A percentile compares a stretch with the other conserved stretches of the same genome.
These are phyloP conservation scores for Yarrowia divulgata DNA, from an alignment of 805 yeast genomes.

Conservation along the genomic window DNA sequence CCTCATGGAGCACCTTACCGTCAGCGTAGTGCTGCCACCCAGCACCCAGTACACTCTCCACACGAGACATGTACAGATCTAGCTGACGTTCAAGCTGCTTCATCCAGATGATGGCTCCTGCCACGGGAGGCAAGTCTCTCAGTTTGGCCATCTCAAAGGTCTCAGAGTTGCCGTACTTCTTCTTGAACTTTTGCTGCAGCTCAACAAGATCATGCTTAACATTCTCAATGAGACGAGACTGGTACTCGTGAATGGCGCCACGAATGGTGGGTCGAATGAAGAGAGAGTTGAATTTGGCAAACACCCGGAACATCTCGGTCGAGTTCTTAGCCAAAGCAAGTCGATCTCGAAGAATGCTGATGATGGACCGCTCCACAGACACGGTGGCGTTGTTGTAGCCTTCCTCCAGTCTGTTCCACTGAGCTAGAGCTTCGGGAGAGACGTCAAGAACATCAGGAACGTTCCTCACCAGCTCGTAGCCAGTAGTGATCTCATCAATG, in stretches of 20 bases:
- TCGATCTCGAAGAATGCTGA: constrained; percentile 52
- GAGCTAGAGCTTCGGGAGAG: constrained; percentile 44
- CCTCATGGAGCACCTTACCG: constrained; percentile 67
- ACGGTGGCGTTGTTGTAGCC: constrained; percentile 55
- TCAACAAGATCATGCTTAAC: constrained; percentile 57
- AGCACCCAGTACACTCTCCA: constrained; percentile 62
- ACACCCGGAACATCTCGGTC: constrained; percentile 60
- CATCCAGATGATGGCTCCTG: constrained; percentile 61
- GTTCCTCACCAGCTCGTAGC: constrained; percentile 49
- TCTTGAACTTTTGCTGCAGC: constrained; percentile 54
- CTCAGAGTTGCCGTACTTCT: constrained; percentile 49
- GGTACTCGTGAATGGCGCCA: constrained; percentile 67
- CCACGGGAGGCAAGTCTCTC: constrained; percentile 58
- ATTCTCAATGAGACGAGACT: constrained; percentile 57
- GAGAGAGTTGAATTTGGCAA: constrained; percentile 58
- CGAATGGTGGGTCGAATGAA: constrained; percentile 62
- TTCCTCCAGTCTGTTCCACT: constrained; percentile 56
- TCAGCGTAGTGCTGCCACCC: constrained; percentile 70
- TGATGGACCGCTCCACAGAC: constrained; percentile 57
- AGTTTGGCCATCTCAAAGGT: constrained; percentile 52
- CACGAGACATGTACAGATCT: constrained; percentile 53
- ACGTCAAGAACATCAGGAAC: constrained; percentile 54
- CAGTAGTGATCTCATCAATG: constrained; percentile 41
- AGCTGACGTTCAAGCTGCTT: constrained; percentile 59
- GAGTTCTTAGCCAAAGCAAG: constrained; percentile 55